Percentiles rank a stretch among this genome's conserved stretches.
These are phyloP conservation scores for Verruconis gallopava DNA, from an alignment of 2,329 filamentous ascomycete genomes.

Conservation along the genomic window DNA sequence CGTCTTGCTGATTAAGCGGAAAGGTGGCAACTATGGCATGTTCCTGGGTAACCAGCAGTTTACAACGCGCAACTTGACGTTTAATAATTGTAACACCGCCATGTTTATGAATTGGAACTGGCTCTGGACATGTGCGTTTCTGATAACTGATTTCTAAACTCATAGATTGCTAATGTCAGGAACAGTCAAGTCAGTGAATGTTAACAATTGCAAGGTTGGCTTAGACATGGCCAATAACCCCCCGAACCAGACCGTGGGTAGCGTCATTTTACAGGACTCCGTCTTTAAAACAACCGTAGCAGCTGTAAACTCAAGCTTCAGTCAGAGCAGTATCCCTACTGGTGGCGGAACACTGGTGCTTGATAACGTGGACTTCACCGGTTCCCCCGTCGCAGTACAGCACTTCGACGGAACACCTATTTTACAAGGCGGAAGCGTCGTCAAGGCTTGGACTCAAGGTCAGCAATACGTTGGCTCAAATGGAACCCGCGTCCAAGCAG, in stretches of 20 bases:
- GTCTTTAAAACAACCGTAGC: conserved; percentile 61
- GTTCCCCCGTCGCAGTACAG: conserved; percentile 54
- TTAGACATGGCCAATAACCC: conserved; percentile 44
- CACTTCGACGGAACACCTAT: conserved; percentile 44
- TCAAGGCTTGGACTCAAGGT: conserved; percentile 69
- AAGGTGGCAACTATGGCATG: conserved; percentile 46
- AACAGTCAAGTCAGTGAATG: conserved; percentile 31
- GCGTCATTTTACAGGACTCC: conserved; percentile 71
- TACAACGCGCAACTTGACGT: conserved; percentile 37
- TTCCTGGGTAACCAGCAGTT: conserved; percentile 54
- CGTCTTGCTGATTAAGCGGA: too few relatives aligned
- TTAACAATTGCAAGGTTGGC: conserved; percentile 34
- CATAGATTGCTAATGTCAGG: too few relatives aligned
- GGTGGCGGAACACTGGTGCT: conserved; percentile 74
- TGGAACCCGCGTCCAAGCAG: conserved; percentile 43
- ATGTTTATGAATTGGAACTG: conserved; percentile 44
- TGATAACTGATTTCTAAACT: too few relatives aligned
- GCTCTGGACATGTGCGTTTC: conserved; percentile 38
- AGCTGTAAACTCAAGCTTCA: conserved; percentile 65
- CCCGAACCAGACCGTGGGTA: conserved; percentile 66
- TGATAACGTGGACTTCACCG: conserved; percentile 78
- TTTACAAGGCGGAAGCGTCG: conserved; percentile 54
- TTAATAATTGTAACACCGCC: conserved; percentile 36
- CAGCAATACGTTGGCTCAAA: conserved; percentile 49
- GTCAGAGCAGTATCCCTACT: conserved; percentile 50